Conservation (phyloP, 2,329 filamentous ascomycete species). For the Xylaria sp. region DNA sequence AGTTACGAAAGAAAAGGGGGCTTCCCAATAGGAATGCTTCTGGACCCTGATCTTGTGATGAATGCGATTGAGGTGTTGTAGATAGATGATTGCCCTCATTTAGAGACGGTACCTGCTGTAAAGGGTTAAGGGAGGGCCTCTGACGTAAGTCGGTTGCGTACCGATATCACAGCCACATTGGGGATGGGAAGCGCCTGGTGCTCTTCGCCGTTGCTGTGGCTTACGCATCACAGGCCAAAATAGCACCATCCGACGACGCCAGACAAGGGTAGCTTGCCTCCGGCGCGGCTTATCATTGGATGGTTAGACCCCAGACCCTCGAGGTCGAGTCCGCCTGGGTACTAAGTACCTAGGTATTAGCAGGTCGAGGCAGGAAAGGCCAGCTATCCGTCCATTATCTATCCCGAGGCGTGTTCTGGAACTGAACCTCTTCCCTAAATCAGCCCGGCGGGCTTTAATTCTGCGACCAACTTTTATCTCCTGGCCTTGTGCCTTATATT, state of each 20-base stretch:
- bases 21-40: background rate
- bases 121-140: background rate
- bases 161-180: slow-evolving; percentile 4
- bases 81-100: background rate
- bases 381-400: slow-evolving; percentile 34
- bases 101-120: no score
- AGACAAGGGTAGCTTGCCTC: slow-evolving; percentile 37
- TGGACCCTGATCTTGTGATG: background rate
- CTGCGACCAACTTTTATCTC: slow-evolving; percentile 1
- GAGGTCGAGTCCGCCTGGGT: slow-evolving; percentile 20
- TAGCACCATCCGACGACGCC: slow-evolving; percentile 6
- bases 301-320: slow-evolving; percentile 27
- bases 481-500: slow-evolving; percentile 22
- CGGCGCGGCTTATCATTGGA: slow-evolving; percentile 31
- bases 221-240: slow-evolving; percentile 8
- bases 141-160: slow-evolving; percentile 4
- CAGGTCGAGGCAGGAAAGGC: slow-evolving; percentile 38
- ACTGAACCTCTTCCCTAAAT: slow-evolving; percentile 24
- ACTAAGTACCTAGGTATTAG: no score
- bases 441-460: slow-evolving; percentile 27
- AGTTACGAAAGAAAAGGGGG: background rate
- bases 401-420: slow-evolving; percentile 9
- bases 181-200: slow-evolving; percentile 9
- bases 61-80: slow-evolving; percentile 7
- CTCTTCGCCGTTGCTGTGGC: slow-evolving; percentile 14